Evolutionary conservation across 2,329 filamentous ascomycete genomes (phyloP).

Genomic region (Trichoderma sp.): DNA sequence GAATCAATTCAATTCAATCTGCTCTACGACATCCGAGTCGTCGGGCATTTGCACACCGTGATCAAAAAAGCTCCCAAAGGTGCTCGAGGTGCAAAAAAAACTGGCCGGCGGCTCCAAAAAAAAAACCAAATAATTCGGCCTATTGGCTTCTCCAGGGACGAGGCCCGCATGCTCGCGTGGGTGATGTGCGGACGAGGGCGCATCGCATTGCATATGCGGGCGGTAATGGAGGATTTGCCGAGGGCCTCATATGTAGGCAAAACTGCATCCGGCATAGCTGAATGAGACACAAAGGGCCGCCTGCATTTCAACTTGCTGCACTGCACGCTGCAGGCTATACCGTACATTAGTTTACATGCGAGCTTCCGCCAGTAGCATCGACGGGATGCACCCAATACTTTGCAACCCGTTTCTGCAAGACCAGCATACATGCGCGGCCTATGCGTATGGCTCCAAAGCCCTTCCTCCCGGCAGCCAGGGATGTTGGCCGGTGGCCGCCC

Average conservation of each 20-base stretch:
- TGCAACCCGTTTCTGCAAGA: no score
- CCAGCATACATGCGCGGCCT: neutral
- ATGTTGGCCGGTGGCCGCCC: neutral
- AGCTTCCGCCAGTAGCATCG: neutral
- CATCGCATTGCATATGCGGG: constrained; percentile 15
- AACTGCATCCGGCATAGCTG: constrained; percentile 9
- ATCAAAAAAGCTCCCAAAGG: neutral
- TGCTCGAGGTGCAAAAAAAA: neutral
- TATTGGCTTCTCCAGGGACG: neutral
- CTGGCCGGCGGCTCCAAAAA: neutral
- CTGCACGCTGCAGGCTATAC: neutral
- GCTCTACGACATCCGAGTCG: neutral
- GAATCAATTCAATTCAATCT: neutral
- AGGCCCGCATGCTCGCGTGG: constrained; percentile 15
- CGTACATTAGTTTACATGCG: neutral
- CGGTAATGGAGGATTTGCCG: constrained; percentile 3
- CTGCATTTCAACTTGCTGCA: neutral
- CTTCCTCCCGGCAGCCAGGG: neutral
- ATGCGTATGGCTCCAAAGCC: neutral
- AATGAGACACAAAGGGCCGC: neutral
- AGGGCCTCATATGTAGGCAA: neutral
- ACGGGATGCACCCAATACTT: neutral
- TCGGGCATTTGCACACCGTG: neutral
- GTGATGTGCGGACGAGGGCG: constrained; percentile 1
- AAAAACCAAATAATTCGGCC: neutral